Evolutionary conservation across 371 early-diverging fungal genomes (phyloP).

Genomic region (Mucor indicus): DNA sequence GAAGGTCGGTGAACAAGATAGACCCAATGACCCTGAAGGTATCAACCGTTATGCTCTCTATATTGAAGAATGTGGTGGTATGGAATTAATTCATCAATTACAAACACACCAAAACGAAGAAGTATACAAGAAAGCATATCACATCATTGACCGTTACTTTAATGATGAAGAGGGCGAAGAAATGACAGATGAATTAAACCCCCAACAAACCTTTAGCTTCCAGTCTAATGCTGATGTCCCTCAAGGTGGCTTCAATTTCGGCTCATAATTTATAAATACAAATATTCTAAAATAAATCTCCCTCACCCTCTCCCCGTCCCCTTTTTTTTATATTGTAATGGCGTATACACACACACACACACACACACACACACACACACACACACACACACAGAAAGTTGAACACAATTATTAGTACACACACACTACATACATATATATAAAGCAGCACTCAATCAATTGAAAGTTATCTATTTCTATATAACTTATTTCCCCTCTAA

Average conservation of each 20-base stretch:
- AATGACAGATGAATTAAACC: slow-evolving; percentile 16
- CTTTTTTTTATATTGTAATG: not conserved
- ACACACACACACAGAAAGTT: no score
- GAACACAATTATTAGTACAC: no score
- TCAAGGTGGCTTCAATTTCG: slow-evolving; percentile 30
- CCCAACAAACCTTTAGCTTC: slow-evolving; percentile 21
- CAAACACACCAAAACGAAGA: slow-evolving; percentile 90
- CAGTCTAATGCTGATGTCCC: slow-evolving; percentile 19
- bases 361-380: no score
- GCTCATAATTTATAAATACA: slow-evolving; percentile 4
- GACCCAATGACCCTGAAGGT: slow-evolving; percentile 47
- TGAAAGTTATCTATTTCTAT: no score
- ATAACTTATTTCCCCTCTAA: no score
- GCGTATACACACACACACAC: no score
- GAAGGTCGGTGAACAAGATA: slow-evolving; percentile 86
- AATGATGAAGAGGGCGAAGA: slow-evolving; percentile 81
- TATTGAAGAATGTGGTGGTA: slow-evolving; percentile 93
- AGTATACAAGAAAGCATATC: slow-evolving; percentile 94
- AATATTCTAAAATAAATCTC: not conserved
- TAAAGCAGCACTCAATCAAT: no score
- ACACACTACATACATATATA: no score
- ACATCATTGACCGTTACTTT: slow-evolving; percentile 94
- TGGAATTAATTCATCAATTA: slow-evolving; percentile 89
- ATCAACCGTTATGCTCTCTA: slow-evolving; percentile 84
- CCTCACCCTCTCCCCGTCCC: not conserved